Conservation (phyloP, 495 filamentous ascomycete species). For the Stereocaulon alpinum region DNA sequence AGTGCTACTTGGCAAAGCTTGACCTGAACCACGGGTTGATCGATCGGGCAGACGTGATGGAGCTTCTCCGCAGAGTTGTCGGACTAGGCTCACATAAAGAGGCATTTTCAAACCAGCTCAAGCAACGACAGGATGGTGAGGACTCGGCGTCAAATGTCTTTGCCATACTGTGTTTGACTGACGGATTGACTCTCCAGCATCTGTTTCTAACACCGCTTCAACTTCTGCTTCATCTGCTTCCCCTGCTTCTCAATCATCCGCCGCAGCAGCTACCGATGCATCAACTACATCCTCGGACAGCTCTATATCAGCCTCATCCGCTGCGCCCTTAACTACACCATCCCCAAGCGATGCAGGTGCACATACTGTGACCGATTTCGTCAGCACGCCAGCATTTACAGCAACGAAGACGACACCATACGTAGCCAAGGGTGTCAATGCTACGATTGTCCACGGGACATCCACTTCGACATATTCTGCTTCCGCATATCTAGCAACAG, state of each 20-base stretch:
- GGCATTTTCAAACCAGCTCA: not conserved
- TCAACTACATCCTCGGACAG: slow-evolving; percentile 1
- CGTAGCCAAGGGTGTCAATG: slow-evolving; percentile 15
- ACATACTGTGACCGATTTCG: slow-evolving; percentile 5
- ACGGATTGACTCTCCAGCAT: not conserved
- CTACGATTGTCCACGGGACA: not conserved
- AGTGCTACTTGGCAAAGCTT: too few relatives aligned
- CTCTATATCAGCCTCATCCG: not conserved
- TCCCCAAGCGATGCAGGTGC: not conserved
- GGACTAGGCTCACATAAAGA: not conserved
- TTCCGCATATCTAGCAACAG: slow-evolving; percentile 10
- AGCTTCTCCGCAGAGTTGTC: slow-evolving; percentile 1
- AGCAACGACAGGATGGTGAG: slow-evolving; percentile 9
- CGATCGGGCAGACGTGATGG: not conserved
- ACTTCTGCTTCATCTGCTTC: slow-evolving; percentile 3
- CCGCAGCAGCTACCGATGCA: slow-evolving; percentile 1
- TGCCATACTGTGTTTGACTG: not conserved
- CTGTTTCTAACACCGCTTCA: not conserved
- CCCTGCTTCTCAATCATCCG: slow-evolving; percentile 5
- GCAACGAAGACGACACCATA: slow-evolving; percentile 15
- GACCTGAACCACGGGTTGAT: too few relatives aligned
- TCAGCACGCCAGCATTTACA: slow-evolving; percentile 14
- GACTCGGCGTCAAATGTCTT: not conserved
- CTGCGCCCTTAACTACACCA: slow-evolving; percentile 6
- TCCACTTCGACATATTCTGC: slow-evolving; percentile 14